Conservation (phyloP, 768 basidiomycete species). For the Mrakia blollopis region DNA sequence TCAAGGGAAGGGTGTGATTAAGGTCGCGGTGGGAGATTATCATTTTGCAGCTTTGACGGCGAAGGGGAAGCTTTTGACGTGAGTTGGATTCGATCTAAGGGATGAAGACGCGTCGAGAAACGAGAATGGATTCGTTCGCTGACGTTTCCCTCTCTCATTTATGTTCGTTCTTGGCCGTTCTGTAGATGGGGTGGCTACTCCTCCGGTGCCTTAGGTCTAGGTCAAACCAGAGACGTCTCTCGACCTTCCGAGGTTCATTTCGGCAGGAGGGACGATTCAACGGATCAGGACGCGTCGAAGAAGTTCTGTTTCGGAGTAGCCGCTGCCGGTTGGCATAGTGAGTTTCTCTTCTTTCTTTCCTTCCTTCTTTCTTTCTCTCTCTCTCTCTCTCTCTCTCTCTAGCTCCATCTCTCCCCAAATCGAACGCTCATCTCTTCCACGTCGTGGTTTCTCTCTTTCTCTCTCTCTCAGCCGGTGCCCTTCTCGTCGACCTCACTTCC, state of each 20-base stretch:
- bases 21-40: constrained; percentile 55
- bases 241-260: constrained; percentile 16
- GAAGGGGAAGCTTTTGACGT: constrained; percentile 69
- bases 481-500: constrained; percentile 17
- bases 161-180: too few species aligned
- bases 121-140: background rate
- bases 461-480: constrained; percentile 17
- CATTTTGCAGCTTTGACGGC: constrained; percentile 81
- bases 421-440: background rate
- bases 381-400: background rate
- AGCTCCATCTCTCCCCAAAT: background rate
- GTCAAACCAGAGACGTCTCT: constrained; percentile 39
- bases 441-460: background rate
- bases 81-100: constrained; percentile 54
- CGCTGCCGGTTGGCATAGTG: constrained; percentile 76
- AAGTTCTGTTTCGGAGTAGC: constrained; percentile 74
- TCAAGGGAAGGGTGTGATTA: constrained; percentile 69
- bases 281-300: constrained; percentile 36
- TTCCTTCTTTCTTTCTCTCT: background rate
- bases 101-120: background rate
- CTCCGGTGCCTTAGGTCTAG: constrained; percentile 76
- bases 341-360: background rate
- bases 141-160: background rate
- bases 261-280: background rate
- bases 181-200: constrained; percentile 47